phyloP scores from a whole-genome alignment of 208 protist genomes.

The Trichomonas vaginalis region DNA sequence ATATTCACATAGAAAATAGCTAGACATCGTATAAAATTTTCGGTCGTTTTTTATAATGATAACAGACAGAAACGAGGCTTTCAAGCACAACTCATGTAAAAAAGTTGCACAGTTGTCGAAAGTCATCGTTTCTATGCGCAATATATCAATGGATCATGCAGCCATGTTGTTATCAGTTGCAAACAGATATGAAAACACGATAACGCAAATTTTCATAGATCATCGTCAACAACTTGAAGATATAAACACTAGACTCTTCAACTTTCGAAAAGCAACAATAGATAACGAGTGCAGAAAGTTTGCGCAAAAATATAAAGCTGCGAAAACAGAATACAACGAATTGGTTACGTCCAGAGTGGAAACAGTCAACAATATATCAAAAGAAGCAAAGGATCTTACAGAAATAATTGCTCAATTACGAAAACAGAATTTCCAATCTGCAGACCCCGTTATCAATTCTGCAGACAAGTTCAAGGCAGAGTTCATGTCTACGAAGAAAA shows the following conservation, averaged over 20 bases:
- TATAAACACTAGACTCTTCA: not conserved
- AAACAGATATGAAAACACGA: not conserved
- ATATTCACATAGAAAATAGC: not conserved
- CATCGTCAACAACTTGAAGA: not conserved
- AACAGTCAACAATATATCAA: not conserved
- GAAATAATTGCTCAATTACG: not conserved
- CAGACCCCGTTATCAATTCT: not conserved
- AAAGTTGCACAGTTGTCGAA: constrained; percentile 7
- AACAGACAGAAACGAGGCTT: not conserved
- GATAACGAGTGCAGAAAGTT: not conserved
- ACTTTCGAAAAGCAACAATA: not conserved
- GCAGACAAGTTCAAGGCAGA: not conserved
- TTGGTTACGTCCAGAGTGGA: not conserved
- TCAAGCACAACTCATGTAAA: constrained; percentile 19
- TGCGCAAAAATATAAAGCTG: not conserved
- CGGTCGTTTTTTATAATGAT: not conserved
- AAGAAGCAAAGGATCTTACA: not conserved
- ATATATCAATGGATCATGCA: not conserved
- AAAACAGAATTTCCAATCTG: not conserved
- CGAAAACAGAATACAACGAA: not conserved
- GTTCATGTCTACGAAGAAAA: not conserved
- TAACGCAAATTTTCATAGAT: not conserved
- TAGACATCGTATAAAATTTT: not conserved
- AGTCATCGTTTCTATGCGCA: not conserved
- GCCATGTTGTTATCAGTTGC: not conserved